Evolutionary conservation across 139 green algal species (phyloP), one percentile per base, ranked within the genome.

Genomic region (Mesotaenium endlicherianum): DNA sequence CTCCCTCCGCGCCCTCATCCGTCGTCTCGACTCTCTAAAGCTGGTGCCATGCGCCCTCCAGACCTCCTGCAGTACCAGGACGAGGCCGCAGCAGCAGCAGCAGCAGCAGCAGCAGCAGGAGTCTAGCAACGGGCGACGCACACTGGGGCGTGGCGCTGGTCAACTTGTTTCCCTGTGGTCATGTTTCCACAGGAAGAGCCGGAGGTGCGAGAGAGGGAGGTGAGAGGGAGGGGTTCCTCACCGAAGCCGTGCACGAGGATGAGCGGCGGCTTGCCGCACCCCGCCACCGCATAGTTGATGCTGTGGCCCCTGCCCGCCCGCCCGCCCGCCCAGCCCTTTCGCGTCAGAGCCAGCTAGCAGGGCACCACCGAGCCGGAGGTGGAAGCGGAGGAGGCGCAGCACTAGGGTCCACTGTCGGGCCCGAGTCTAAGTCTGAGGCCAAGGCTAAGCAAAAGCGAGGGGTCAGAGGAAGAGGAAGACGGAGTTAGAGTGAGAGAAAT

Each of bases 261-360:
- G 47, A 82, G 39, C 3, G 75, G 75, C 3, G 75, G 75, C 26
- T 82, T 82, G 38, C 79, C 79, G 31, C 75, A 85, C 38, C 79
- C 79, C 26, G 79, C 79, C 50, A 84, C 75, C 3, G 79, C 79
- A 20, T 85, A 85, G 76, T 55, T 59, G 20, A 85, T 83, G 71
- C 43, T 70, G 34, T 85, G 79, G 38, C 79, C 79, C 30, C 58
- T 87, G 50, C n/a, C n/a, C n/a, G n/a, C n/a, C n/a, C n/a, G n/a
- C n/a, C n/a, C n/a, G n/a, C n/a, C n/a, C n/a, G n/a, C n/a, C n/a
- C n/a, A n/a, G n/a, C n/a, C n/a, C n/a, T n/a, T n/a, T n/a, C n/a
- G n/a, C n/a, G n/a, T n/a, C n/a, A n/a, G n/a, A n/a, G n/a, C n/a
- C n/a, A n/a, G n/a, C n/a, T n/a, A n/a, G n/a, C n/a, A n/a, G n/a